A percentile compares a stretch with the other conserved stretches of the same genome.
Evolutionary conservation across 495 filamentous ascomycete species (phyloP).

Genomic region (Penicillium coprophilum): DNA sequence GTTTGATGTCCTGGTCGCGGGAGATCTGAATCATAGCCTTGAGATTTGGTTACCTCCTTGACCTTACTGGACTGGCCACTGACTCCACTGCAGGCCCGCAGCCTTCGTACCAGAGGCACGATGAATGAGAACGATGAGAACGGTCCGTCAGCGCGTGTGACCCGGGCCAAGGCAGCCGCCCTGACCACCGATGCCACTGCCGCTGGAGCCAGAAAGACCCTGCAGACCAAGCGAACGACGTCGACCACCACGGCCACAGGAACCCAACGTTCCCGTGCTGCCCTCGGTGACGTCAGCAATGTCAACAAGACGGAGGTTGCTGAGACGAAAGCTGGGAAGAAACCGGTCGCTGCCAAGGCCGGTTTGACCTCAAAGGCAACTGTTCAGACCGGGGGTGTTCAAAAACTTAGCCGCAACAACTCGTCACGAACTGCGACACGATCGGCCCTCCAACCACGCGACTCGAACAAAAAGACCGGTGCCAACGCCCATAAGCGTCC

Average conservation of each 20-base stretch:
- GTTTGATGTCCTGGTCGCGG: slow-evolving; percentile 16
- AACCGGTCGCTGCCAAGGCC: slow-evolving; percentile 55
- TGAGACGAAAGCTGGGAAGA: slow-evolving; percentile 68
- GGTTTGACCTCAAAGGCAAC: slow-evolving; percentile 77
- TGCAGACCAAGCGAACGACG: slow-evolving; percentile 72
- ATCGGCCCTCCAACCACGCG: slow-evolving; percentile 59
- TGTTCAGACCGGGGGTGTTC: slow-evolving; percentile 66
- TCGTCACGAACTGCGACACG: slow-evolving; percentile 54
- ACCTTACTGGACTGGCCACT: slow-evolving; percentile 15
- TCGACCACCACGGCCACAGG: slow-evolving; percentile 48
- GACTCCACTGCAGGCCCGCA: slow-evolving; percentile 47
- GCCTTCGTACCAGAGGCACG: slow-evolving; percentile 61
- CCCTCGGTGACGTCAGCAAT: slow-evolving; percentile 93
- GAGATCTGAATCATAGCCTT: background rate
- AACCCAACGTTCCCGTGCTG: slow-evolving; percentile 65
- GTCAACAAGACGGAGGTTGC: slow-evolving; percentile 70
- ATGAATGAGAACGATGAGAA: slow-evolving; percentile 97
- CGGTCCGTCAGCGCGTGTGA: slow-evolving; percentile 72
- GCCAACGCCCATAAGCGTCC: slow-evolving; percentile 63
- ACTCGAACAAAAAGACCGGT: slow-evolving; percentile 58
- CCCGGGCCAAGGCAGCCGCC: slow-evolving; percentile 86
- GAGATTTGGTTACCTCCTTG: background rate
- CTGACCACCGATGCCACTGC: slow-evolving; percentile 57
- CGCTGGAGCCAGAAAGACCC: slow-evolving; percentile 64
- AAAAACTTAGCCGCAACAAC: slow-evolving; percentile 70